These are phyloP conservation scores for Mortierella sp. DNA, from an alignment of 371 early-diverging fungal species.

Conservation along the genomic window DNA sequence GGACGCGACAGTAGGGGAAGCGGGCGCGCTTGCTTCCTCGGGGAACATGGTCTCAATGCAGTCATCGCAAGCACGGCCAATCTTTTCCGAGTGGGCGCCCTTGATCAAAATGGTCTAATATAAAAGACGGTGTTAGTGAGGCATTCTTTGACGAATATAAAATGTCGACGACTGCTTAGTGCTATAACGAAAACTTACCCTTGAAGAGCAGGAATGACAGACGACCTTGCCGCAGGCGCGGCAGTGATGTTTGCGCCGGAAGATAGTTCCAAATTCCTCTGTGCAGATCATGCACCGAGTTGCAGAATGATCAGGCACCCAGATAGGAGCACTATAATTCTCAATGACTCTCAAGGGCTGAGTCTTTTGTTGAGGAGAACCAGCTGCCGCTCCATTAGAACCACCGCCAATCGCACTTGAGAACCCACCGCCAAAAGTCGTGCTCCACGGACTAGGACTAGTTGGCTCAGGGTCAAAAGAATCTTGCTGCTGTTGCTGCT, in stretches of 20 bases:
- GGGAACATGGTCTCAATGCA: slow-evolving; percentile 66
- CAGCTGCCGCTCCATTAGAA: background rate
- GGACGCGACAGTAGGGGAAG: slow-evolving; percentile 19
- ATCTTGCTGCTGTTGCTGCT: slow-evolving; percentile 2
- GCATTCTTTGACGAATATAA: background rate
- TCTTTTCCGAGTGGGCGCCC: slow-evolving; percentile 56
- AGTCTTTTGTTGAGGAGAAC: background rate
- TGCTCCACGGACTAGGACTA: slow-evolving; percentile 1
- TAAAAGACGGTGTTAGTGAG: background rate
- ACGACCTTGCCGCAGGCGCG: slow-evolving; percentile 81
- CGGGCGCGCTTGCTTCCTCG: slow-evolving; percentile 51
- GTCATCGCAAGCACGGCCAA: slow-evolving; percentile 71
- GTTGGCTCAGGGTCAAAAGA: background rate
- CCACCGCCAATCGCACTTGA: background rate
- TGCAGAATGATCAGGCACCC: slow-evolving; percentile 73
- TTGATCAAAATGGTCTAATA: slow-evolving; percentile 63
- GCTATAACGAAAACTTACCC: slow-evolving; percentile 27
- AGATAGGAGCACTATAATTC: slow-evolving; percentile 77
- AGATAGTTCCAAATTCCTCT: slow-evolving; percentile 66
- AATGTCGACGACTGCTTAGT: background rate
- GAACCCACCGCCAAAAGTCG: background rate
- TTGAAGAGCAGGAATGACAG: slow-evolving; percentile 76
- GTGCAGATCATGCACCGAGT: slow-evolving; percentile 69
- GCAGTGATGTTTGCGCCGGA: slow-evolving; percentile 77
- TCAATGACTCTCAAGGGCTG: slow-evolving; percentile 58